Evolutionary conservation across 2,329 filamentous ascomycete species (phyloP).

Genomic region (Sordariomycetes sp.): DNA sequence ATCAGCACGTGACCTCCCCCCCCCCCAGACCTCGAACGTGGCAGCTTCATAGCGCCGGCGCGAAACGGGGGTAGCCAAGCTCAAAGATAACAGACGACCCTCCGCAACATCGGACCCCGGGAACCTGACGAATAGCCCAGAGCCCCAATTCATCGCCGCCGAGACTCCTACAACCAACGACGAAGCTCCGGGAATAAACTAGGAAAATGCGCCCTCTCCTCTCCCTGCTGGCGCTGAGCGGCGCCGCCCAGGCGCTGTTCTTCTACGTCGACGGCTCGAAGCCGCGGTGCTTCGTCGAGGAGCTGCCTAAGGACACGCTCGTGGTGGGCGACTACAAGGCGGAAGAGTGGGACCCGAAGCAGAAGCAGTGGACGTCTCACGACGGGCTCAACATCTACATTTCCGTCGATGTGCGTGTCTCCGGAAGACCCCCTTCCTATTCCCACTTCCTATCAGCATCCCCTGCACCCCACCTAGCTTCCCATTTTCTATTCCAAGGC

Average conservation of each 20-base stretch:
- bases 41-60: conserved; percentile 6
- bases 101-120: neutral
- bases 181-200: neutral
- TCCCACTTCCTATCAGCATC: neutral
- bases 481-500: neutral
- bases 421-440: neutral
- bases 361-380: conserved; percentile 57
- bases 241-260: conserved; percentile 69
- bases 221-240: conserved; percentile 51
- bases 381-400: conserved; percentile 73
- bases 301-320: conserved; percentile 91
- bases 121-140: neutral
- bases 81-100: neutral
- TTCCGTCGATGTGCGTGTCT: conserved; percentile 60
- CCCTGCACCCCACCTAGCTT: neutral
- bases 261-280: conserved; percentile 83
- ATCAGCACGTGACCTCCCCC: conserved; percentile 18
- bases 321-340: conserved; percentile 88
- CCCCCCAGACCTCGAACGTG: conserved; percentile 8
- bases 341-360: conserved; percentile 66
- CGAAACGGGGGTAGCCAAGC: neutral
- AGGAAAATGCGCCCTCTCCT: conserved; percentile 45
- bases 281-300: conserved; percentile 96
- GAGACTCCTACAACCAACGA: neutral
- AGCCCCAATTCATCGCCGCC: neutral